These are phyloP conservation scores for Globisporangium nunn DNA, from an alignment of 352 stramenopile genomes.

Conservation along the genomic window DNA sequence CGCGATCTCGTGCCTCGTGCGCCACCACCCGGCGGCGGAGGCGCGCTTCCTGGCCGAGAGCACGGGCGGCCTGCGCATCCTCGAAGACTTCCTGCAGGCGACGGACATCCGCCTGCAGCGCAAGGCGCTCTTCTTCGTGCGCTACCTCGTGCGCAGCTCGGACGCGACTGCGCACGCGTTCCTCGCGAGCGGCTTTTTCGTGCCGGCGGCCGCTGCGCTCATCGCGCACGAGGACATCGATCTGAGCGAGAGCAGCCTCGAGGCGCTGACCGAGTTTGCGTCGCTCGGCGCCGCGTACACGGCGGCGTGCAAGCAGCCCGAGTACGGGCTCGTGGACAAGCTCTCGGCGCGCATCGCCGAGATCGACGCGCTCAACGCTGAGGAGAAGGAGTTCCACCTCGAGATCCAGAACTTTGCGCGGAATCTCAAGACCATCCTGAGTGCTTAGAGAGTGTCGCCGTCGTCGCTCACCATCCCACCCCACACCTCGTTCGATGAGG, in stretches of 20 bases:
- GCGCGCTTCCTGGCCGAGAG: conserved; percentile 44
- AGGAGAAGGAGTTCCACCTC: conserved; percentile 62
- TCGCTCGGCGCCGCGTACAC: conserved; percentile 51
- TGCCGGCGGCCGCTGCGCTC: conserved; percentile 36
- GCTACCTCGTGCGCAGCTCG: conserved; percentile 67
- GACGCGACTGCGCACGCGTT: conserved; percentile 43
- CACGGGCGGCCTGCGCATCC: conserved; percentile 51
- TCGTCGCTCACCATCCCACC: no score
- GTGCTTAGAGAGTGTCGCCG: conserved; percentile 3
- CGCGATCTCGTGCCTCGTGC: conserved; percentile 79
- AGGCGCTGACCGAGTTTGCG: conserved; percentile 69
- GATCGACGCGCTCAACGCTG: conserved; percentile 53
- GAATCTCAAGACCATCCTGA: conserved; percentile 38
- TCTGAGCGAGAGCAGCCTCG: conserved; percentile 64
- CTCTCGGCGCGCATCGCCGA: conserved; percentile 46
- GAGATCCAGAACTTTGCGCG: conserved; percentile 57
- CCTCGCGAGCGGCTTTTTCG: conserved; percentile 32
- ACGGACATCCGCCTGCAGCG: conserved; percentile 67
- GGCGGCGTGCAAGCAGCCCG: conserved; percentile 41
- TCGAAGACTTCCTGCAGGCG: conserved; percentile 43
- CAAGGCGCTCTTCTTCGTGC: conserved; percentile 80
- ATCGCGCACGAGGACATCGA: conserved; percentile 73
- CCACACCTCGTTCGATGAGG: no score
- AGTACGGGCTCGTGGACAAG: conserved; percentile 34
- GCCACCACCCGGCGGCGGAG: conserved; percentile 56